Percentiles rank a stretch among this genome's conserved stretches.
Conservation (phyloP, 148 eudicot genomes). For the Arctostaphylos glauca region DNA sequence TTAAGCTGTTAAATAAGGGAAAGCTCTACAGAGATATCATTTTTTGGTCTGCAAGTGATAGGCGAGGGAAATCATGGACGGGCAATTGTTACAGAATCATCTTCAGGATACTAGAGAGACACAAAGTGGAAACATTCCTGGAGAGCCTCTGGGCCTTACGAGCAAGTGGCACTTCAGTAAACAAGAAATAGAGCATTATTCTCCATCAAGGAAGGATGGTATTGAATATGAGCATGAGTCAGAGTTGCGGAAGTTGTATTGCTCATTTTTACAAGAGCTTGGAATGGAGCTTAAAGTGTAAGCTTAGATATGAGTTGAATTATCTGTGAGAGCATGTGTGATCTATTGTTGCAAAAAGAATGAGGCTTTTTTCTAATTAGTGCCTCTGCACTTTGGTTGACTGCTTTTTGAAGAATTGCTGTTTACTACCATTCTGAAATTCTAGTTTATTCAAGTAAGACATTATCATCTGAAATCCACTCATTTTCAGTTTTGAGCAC, state of each 20-base stretch:
- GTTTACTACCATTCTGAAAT: not conserved
- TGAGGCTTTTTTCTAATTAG: not conserved
- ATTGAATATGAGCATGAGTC: slow-evolving; percentile 45
- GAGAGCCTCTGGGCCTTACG: slow-evolving; percentile 22
- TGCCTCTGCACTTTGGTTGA: not conserved
- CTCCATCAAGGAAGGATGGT: slow-evolving; percentile 81
- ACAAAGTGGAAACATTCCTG: slow-evolving; percentile 6
- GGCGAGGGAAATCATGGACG: slow-evolving; percentile 36
- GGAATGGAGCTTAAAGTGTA: slow-evolving; percentile 75
- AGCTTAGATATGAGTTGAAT: slow-evolving; percentile 21
- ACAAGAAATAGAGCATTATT: slow-evolving; percentile 52
- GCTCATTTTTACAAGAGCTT: slow-evolving; percentile 63
- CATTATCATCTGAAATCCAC: slow-evolving; percentile 6
- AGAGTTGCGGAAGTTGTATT: slow-evolving; percentile 49
- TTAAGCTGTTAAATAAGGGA: not conserved
- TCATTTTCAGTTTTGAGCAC: not conserved
- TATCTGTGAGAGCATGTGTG: not conserved
- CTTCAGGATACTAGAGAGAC: slow-evolving; percentile 17
- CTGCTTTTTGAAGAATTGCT: not conserved
- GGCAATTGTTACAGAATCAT: slow-evolving; percentile 23
- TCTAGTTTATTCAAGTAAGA: not conserved
- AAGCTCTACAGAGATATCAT: not conserved
- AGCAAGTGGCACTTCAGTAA: slow-evolving; percentile 59
- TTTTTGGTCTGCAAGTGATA: not conserved
- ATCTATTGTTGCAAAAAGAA: not conserved